Evolutionary conservation across 257 asterid genomes (phyloP), one percentile per base, ranked within the genome.

Genomic region (Solanum etuberosum): DNA sequence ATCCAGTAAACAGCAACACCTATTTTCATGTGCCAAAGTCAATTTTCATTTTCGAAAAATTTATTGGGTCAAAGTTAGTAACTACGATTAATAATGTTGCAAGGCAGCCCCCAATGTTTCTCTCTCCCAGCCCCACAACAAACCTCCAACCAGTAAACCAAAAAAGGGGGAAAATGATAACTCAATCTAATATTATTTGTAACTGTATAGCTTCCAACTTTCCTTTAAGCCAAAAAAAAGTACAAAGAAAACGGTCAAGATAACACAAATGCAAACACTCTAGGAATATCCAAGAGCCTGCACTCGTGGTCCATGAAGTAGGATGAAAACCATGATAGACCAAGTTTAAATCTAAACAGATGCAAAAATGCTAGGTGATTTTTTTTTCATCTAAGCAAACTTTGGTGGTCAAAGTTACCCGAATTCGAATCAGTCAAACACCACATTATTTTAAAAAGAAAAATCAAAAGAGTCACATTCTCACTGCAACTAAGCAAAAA

Each of bases 81-180:
- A 78, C 15, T 43, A 42, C n/a, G 10, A 88, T 70, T 65, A 81
- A 90, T 34, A 91, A 87, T 70, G 87, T 85, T 81, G 81, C 87
- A 90, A 86, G 68, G 43, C 43, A 48, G 29, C 29, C 65, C 63
- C 12, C 2, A 5, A 80, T 29, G 29, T 48, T 16, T 27, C 16
- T 54, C 63, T 54, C 63, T 54, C 63, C n/a, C 63, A 54, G 63
- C 25, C 63, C 25, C 25, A 54, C 25, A 54, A 27, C 38, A 10
- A 18, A 51, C 68, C 63, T 78, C 51, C 63, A 78, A 27, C 84
- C 84, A 43, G 84, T 78, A 78, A 21, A 78, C 37, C 9, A 9
- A 8, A 25, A 42, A 78, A 42, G 37, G 35, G n/a, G 6, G 23
- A 2, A 46, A 80, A 46, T 27, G 42, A 8, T 21, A 9, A 18